A percentile compares a stretch with the other conserved stretches of the same genome.
These are phyloP conservation scores for Gypsophila paniculata DNA, from an alignment of 179 eudicot species.

Conservation along the genomic window DNA sequence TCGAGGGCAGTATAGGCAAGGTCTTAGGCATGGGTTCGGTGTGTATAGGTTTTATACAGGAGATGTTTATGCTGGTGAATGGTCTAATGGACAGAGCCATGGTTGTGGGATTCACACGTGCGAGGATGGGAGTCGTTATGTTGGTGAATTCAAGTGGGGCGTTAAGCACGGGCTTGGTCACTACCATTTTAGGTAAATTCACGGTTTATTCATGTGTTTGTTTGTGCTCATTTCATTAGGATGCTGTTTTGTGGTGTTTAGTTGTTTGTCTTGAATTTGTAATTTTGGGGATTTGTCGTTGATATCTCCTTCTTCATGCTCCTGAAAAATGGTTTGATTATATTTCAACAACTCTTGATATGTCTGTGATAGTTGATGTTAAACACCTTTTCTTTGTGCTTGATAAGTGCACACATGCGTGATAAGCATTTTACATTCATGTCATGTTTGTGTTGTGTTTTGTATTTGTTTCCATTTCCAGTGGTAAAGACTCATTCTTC, in stretches of 20 bases:
- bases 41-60: slow-evolving; percentile 93
- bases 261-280: not conserved
- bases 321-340: not conserved
- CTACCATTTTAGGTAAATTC: slow-evolving; percentile 81
- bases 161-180: slow-evolving; percentile 96
- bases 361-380: slow-evolving; percentile 1
- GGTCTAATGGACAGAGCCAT: slow-evolving; percentile 95
- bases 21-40: slow-evolving; percentile 92
- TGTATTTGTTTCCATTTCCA: not conserved
- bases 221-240: not conserved
- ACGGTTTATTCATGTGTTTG: not conserved
- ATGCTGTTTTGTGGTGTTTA: not conserved
- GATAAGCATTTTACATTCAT: not conserved
- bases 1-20: slow-evolving; percentile 84
- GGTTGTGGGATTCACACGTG: slow-evolving; percentile 94
- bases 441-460: not conserved
- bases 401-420: not conserved
- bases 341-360: not conserved
- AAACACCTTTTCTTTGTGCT: not conserved
- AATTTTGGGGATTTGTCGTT: slow-evolving; percentile 9
- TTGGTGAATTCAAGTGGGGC: slow-evolving; percentile 95
- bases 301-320: not conserved
- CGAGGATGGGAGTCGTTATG: slow-evolving; percentile 88
- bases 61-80: slow-evolving; percentile 90
- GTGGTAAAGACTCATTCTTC: no score